Conservation (phyloP, 179 eudicot genomes). For the Sideroxylon spinosum region DNA sequence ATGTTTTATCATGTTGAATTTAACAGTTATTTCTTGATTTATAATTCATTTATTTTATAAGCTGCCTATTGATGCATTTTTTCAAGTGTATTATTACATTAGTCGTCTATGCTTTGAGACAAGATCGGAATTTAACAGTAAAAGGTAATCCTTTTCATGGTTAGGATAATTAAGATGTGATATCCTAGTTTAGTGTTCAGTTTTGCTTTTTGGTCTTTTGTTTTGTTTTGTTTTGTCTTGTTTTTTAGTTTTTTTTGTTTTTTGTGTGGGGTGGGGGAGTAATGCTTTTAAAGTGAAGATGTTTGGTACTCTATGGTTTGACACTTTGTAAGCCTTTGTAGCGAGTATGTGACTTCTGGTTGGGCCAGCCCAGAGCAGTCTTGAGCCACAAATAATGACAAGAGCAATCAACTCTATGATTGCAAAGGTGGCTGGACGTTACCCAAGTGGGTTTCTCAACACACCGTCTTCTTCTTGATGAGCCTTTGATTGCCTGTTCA, state of each 20-base stretch:
- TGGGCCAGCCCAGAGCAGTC: too few species aligned
- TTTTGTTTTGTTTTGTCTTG: too few species aligned
- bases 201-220: background rate
- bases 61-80: background rate
- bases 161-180: background rate
- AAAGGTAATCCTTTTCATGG: background rate
- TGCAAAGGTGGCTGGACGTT: too few species aligned
- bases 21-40: conserved; percentile 5
- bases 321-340: too few species aligned
- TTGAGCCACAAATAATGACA: too few species aligned
- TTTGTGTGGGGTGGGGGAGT: background rate
- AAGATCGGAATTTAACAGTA: background rate
- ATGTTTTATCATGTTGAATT: background rate
- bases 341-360: too few species aligned
- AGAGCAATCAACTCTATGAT: too few species aligned
- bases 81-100: background rate
- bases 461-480: too few species aligned
- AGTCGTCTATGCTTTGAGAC: background rate
- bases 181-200: background rate
- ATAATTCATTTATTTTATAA: background rate
- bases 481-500: too few species aligned
- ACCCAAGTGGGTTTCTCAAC: too few species aligned
- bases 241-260: background rate
- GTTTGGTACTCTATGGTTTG: too few species aligned
- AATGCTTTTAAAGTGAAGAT: too few species aligned